A percentile compares a stretch with the other conserved stretches of the same genome.
Evolutionary conservation across 345 rosid genomes (phyloP).

Genomic region (Mangifera indica): DNA sequence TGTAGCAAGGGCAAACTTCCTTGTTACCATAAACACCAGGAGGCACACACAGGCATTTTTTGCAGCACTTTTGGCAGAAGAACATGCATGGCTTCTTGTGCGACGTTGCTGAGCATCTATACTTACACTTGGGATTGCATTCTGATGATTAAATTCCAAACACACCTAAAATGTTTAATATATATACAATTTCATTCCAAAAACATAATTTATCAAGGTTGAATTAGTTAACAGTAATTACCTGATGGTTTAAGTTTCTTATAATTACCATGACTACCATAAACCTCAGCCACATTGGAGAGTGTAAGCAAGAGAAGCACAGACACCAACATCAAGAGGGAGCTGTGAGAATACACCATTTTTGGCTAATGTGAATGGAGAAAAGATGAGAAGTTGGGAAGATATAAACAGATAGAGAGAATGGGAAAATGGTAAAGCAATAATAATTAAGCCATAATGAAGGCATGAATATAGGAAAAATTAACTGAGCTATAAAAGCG

Average conservation of each 20-base stretch:
- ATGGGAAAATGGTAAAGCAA: not conserved
- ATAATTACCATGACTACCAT: not conserved
- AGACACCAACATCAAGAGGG: constrained; percentile 22
- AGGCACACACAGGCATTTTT: constrained; percentile 75
- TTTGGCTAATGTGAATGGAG: not conserved
- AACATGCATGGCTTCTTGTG: constrained; percentile 46
- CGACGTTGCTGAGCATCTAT: constrained; percentile 36
- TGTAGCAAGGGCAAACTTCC: constrained; percentile 71
- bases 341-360: constrained; percentile 24
- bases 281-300: constrained; percentile 36
- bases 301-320: constrained; percentile 31
- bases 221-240: not conserved
- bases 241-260: constrained; percentile 25
- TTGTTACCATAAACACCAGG: constrained; percentile 70
- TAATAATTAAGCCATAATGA: not conserved
- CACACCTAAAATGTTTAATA: too few species aligned
- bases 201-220: too few species aligned
- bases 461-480: constrained; percentile 29
- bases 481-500: constrained; percentile 28
- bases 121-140: constrained; percentile 46
- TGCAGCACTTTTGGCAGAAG: constrained; percentile 76
- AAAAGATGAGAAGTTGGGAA: not conserved
- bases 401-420: constrained; percentile 20
- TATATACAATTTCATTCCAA: too few species aligned
- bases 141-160: constrained; percentile 17